Conservation (phyloP, 2,329 filamentous ascomycete species). For the Paecilomyces niveus region DNA sequence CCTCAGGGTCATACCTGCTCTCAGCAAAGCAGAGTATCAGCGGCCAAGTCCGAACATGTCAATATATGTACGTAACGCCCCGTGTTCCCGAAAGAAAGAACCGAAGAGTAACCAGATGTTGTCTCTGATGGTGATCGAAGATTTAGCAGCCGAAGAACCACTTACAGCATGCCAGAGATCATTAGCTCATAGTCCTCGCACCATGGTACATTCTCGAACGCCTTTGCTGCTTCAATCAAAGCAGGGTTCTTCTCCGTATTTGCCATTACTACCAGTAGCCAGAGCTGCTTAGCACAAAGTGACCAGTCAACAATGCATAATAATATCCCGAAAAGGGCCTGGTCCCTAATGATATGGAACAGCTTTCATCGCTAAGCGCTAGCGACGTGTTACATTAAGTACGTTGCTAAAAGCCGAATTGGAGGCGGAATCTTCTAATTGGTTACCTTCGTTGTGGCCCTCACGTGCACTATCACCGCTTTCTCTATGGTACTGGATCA, state of each 20-base stretch:
- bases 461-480: too few relatives aligned
- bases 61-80: not conserved
- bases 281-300: not conserved
- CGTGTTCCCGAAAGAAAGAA: not conserved
- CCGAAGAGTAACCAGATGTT: not conserved
- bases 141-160: not conserved
- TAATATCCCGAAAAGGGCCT: too few relatives aligned
- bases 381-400: too few relatives aligned
- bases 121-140: not conserved
- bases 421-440: too few relatives aligned
- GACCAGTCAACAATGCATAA: not conserved
- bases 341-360: too few relatives aligned
- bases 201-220: slow-evolving; percentile 12
- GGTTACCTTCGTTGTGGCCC: too few relatives aligned
- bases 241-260: slow-evolving; percentile 5
- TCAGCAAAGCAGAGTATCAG: not conserved
- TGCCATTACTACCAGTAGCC: not conserved
- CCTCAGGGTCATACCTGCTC: slow-evolving; percentile 45
- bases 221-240: slow-evolving; percentile 6
- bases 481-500: too few relatives aligned
- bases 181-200: slow-evolving; percentile 19
- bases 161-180: slow-evolving; percentile 19
- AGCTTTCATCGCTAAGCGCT: too few relatives aligned
- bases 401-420: too few relatives aligned
- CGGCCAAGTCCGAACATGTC: not conserved